These are phyloP conservation scores for Yamadazyma buinensis DNA, from an alignment of 1,139 yeast genomes.

Conservation along the genomic window DNA sequence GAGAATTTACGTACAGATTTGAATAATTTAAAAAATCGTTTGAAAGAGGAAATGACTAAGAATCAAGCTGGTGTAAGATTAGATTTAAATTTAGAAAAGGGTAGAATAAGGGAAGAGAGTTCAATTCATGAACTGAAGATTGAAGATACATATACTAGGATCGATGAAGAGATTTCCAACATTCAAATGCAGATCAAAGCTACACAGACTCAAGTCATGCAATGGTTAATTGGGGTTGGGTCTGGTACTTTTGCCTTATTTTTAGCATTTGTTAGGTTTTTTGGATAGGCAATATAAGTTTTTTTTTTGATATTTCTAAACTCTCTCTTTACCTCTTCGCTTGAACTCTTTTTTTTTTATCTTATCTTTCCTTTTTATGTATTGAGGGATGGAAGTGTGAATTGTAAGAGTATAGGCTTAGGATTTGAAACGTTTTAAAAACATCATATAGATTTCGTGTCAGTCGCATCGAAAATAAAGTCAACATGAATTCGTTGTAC, in stretches of 20 bases:
- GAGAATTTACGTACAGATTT: constrained; percentile 81
- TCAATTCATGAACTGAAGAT: constrained; percentile 90
- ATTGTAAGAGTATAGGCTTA: no score
- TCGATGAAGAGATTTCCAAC: constrained; percentile 92
- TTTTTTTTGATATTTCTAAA: no score
- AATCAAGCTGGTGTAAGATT: constrained; percentile 86
- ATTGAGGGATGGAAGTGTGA: no score
- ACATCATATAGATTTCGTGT: no score
- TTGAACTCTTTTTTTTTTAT: no score
- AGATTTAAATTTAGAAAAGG: constrained; percentile 90
- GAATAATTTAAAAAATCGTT: constrained; percentile 77
- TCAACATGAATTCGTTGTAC: constrained; percentile 68
- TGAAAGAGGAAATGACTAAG: constrained; percentile 89
- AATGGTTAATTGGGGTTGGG: constrained; percentile 96
- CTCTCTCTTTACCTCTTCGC: no score
- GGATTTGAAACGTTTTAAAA: no score
- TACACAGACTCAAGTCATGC: constrained; percentile 94
- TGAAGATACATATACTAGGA: constrained; percentile 90
- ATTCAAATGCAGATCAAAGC: constrained; percentile 93
- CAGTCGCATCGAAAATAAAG: no score
- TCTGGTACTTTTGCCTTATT: constrained; percentile 96
- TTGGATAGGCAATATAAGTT: constrained; percentile 41
- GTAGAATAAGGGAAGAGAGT: constrained; percentile 90
- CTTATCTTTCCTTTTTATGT: no score
- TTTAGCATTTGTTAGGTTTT: constrained; percentile 81